Evolutionary conservation across 2,329 filamentous ascomycete genomes (phyloP).

Genomic region (Aureobasidium sp.): DNA sequence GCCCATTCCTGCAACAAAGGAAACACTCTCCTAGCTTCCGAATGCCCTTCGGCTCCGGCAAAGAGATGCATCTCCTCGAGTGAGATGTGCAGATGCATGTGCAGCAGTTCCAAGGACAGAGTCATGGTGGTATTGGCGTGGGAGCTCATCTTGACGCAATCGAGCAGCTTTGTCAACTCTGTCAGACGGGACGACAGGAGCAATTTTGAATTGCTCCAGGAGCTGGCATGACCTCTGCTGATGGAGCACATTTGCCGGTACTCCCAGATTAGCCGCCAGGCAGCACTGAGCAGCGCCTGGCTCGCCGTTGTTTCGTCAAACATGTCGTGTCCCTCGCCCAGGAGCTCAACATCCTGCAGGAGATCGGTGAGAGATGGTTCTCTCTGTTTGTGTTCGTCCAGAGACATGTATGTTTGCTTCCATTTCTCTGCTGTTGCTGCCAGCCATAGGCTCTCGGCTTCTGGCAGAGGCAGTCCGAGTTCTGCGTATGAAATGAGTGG

Average conservation of each 20-base stretch:
- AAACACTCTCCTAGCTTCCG: slow-evolving; percentile 56
- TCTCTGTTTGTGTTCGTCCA: slow-evolving; percentile 30
- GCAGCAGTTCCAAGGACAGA: slow-evolving; percentile 44
- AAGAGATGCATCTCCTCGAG: slow-evolving; percentile 61
- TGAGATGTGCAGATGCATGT: slow-evolving; percentile 59
- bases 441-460: slow-evolving; percentile 56
- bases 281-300: slow-evolving; percentile 56
- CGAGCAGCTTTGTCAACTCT: slow-evolving; percentile 55
- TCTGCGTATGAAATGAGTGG: slow-evolving; percentile 64
- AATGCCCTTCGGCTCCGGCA: slow-evolving; percentile 59
- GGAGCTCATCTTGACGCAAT: slow-evolving; percentile 42
- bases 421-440: slow-evolving; percentile 57
- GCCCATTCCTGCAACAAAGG: slow-evolving; percentile 55
- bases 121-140: slow-evolving; percentile 26
- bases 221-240: slow-evolving; percentile 43
- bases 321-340: slow-evolving; percentile 42
- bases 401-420: slow-evolving; percentile 52
- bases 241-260: slow-evolving; percentile 55
- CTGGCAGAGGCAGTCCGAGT: slow-evolving; percentile 58
- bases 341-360: slow-evolving; percentile 49
- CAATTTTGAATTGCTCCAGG: slow-evolving; percentile 32
- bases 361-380: slow-evolving; percentile 51
- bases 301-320: slow-evolving; percentile 53
- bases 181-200: slow-evolving; percentile 50
- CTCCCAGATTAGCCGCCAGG: slow-evolving; percentile 61